These are phyloP conservation scores for Fusarium drepaniforme DNA, from an alignment of 2,329 filamentous ascomycete species.

Conservation along the genomic window DNA sequence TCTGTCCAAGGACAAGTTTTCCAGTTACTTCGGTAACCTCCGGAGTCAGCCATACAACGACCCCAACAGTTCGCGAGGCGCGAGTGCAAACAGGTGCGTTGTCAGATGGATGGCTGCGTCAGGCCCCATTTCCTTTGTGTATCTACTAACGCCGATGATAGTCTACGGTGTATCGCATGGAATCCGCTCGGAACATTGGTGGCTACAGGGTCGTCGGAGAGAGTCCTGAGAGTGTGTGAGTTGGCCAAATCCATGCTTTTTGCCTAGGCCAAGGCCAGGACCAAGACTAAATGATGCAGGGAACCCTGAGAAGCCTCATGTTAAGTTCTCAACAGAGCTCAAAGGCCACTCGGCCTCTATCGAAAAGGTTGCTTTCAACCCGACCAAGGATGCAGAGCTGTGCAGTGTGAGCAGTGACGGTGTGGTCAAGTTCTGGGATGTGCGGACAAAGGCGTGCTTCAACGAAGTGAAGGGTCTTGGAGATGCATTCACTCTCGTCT, in stretches of 20 bases:
- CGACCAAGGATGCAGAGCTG: conserved; percentile 80
- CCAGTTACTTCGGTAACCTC: conserved; percentile 73
- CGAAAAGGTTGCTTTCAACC: conserved; percentile 84
- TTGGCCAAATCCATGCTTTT: background rate
- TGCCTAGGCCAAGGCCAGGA: no score
- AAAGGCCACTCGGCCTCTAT: conserved; percentile 75
- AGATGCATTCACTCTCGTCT: conserved; percentile 77
- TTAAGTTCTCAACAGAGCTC: conserved; percentile 81
- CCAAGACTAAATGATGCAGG: conserved; percentile 52
- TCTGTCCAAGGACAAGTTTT: conserved; percentile 78
- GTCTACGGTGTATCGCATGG: conserved; percentile 87
- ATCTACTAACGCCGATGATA: conserved; percentile 49
- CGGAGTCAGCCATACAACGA: conserved; percentile 81
- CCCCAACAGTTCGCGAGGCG: conserved; percentile 64
- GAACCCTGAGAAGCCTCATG: conserved; percentile 82
- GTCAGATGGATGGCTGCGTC: conserved; percentile 21
- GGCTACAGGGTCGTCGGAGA: conserved; percentile 81
- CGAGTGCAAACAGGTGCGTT: conserved; percentile 68
- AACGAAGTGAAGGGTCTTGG: conserved; percentile 77
- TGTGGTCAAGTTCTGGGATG: conserved; percentile 84
- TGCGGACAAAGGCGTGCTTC: conserved; percentile 76
- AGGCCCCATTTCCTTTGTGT: background rate
- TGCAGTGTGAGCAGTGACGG: conserved; percentile 82
- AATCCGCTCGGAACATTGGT: conserved; percentile 87
- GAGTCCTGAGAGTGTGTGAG: conserved; percentile 79